Conservation (phyloP, 805 yeast species). For the Candida sithepensis region DNA sequence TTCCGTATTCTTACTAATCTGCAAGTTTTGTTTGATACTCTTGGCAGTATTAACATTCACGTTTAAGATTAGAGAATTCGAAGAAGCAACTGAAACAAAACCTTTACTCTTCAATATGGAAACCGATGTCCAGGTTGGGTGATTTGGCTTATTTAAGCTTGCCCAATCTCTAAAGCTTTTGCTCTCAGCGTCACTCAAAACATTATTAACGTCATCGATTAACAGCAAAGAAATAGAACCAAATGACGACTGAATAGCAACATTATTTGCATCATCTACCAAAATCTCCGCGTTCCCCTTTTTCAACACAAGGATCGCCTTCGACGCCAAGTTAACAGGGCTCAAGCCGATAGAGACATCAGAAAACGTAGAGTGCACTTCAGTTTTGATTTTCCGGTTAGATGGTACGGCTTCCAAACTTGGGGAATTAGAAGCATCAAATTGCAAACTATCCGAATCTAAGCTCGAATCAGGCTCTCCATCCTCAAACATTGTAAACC, state of each 20-base stretch:
- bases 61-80: slow-evolving; percentile 38
- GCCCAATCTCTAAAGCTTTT: slow-evolving; percentile 21
- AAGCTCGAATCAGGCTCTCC: background rate
- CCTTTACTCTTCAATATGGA: slow-evolving; percentile 45
- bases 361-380: slow-evolving; percentile 33
- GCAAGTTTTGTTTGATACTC: background rate
- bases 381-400: slow-evolving; percentile 3
- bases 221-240: slow-evolving; percentile 49
- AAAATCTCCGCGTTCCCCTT: slow-evolving; percentile 53
- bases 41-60: slow-evolving; percentile 8
- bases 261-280: slow-evolving; percentile 25
- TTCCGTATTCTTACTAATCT: slow-evolving; percentile 7
- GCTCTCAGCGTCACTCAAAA: slow-evolving; percentile 29
- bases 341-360: slow-evolving; percentile 60
- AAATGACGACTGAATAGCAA: slow-evolving; percentile 33
- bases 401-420: background rate
- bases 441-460: background rate
- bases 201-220: slow-evolving; percentile 56
- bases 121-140: slow-evolving; percentile 37
- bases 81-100: slow-evolving; percentile 47
- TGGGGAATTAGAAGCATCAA: background rate
- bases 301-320: slow-evolving; percentile 46
- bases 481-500: slow-evolving; percentile 46
- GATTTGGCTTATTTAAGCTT: slow-evolving; percentile 13
- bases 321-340: slow-evolving; percentile 59